A percentile compares a stretch with the other conserved stretches of the same genome.
Conservation (phyloP, 495 filamentous ascomycete species). For the Evansstolkia leycettana region DNA sequence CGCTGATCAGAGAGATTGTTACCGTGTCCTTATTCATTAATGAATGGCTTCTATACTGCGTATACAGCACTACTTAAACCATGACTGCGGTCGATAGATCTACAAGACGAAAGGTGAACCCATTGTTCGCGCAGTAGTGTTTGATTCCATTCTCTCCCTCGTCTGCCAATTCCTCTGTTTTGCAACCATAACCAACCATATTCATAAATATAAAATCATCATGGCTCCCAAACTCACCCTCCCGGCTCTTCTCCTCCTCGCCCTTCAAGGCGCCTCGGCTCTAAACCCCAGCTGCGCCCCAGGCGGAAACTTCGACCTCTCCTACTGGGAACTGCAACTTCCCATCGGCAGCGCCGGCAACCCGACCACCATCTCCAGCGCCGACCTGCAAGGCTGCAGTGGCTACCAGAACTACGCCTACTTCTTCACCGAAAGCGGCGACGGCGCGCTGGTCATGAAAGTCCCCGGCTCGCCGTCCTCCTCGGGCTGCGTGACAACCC, state of each 20-base stretch:
- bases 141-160: too few relatives aligned
- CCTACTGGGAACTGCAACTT: slow-evolving; percentile 11
- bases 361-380: slow-evolving; percentile 12
- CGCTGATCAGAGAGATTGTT: too few relatives aligned
- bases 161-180: too few relatives aligned
- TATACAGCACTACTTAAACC: too few relatives aligned
- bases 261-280: not conserved
- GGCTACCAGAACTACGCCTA: slow-evolving; percentile 21
- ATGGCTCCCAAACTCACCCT: not conserved
- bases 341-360: slow-evolving; percentile 17
- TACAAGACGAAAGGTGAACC: too few relatives aligned
- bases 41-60: too few relatives aligned
- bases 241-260: not conserved
- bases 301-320: slow-evolving; percentile 27
- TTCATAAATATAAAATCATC: too few relatives aligned
- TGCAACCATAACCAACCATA: too few relatives aligned
- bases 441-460: slow-evolving; percentile 22
- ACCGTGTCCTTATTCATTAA: too few relatives aligned
- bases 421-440: slow-evolving; percentile 22
- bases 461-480: slow-evolving; percentile 10
- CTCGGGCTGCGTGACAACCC: slow-evolving; percentile 23
- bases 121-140: too few relatives aligned
- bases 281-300: slow-evolving; percentile 13
- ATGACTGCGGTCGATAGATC: too few relatives aligned
- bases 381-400: slow-evolving; percentile 17